phyloP scores from a whole-genome alignment of 495 filamentous ascomycete genomes.

The Geopyxis carbonaria region DNA sequence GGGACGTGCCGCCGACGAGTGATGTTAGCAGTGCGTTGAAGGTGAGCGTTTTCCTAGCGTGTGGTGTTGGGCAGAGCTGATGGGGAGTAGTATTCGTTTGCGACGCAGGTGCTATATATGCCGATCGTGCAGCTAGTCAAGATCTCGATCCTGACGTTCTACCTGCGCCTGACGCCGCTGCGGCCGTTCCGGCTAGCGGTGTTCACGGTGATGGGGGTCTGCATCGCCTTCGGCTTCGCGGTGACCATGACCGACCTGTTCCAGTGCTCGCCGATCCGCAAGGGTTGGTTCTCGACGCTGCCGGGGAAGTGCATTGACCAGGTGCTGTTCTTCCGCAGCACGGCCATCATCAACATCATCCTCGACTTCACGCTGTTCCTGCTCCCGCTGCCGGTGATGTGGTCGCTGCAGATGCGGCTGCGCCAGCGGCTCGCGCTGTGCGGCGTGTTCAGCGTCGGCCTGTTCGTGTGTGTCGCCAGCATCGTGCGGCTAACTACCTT shows the following conservation, averaged over 20 bases:
- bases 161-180: conserved; percentile 5
- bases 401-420: conserved; percentile 5
- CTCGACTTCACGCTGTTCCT: conserved; percentile 7
- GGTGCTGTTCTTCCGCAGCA: conserved; percentile 7
- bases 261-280: conserved; percentile 6
- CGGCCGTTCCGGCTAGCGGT: neutral
- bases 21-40: no score
- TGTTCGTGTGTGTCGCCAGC: no score
- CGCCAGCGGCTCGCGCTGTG: no score
- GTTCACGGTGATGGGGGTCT: conserved; percentile 3
- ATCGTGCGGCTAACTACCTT: no score
- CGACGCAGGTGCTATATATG: conserved; percentile 9
- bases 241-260: conserved; percentile 6
- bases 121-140: conserved; percentile 6
- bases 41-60: no score
- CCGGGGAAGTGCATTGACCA: conserved; percentile 8
- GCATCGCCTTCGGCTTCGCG: conserved; percentile 4
- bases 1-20: no score
- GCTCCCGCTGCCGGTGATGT: conserved; percentile 4
- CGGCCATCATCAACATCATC: conserved; percentile 8
- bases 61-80: no score
- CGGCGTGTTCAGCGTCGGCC: no score
- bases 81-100: no score
- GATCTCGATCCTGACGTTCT: conserved; percentile 7
- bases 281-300: conserved; percentile 1